Conservation (phyloP, 2,329 filamentous ascomycete genomes). For the Scleromitrula shiraiana region DNA sequence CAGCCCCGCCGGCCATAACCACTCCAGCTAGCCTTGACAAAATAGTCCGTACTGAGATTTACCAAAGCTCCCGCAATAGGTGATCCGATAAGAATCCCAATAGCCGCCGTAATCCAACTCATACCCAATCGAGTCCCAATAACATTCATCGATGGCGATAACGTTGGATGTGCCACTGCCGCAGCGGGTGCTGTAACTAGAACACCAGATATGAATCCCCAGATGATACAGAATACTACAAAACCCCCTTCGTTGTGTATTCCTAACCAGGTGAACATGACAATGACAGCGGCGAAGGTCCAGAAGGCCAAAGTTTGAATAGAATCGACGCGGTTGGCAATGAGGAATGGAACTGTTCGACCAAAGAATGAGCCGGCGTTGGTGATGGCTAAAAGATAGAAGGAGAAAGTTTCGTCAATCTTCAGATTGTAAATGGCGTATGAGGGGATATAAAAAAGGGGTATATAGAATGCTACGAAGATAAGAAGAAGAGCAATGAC, state of each 20-base stretch:
- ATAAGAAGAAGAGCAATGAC: slow-evolving; percentile 33
- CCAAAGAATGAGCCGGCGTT: slow-evolving; percentile 43
- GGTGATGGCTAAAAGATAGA: slow-evolving; percentile 45
- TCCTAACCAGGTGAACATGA: slow-evolving; percentile 36
- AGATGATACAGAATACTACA: slow-evolving; percentile 64
- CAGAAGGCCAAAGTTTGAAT: slow-evolving; percentile 36
- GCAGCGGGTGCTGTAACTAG: slow-evolving; percentile 2
- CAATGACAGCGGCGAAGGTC: slow-evolving; percentile 15
- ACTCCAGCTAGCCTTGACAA: background rate
- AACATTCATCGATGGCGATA: background rate
- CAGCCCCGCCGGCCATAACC: background rate
- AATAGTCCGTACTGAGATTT: background rate
- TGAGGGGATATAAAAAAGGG: slow-evolving; percentile 37
- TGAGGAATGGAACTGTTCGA: slow-evolving; percentile 41
- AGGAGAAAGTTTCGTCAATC: slow-evolving; percentile 37
- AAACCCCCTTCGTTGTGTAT: slow-evolving; percentile 48
- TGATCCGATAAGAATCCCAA: slow-evolving; percentile 10
- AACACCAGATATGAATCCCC: slow-evolving; percentile 67
- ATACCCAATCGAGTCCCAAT: slow-evolving; percentile 13
- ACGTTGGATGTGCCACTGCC: slow-evolving; percentile 3
- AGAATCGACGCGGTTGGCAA: slow-evolving; percentile 42
- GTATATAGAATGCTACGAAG: slow-evolving; percentile 41
- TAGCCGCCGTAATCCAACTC: slow-evolving; percentile 3
- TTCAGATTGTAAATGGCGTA: slow-evolving; percentile 36
- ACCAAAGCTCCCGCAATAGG: slow-evolving; percentile 12